Base-by-base conservation (phyloP, 805 yeast genomes). In the Nakazawaea peltata region DNA sequence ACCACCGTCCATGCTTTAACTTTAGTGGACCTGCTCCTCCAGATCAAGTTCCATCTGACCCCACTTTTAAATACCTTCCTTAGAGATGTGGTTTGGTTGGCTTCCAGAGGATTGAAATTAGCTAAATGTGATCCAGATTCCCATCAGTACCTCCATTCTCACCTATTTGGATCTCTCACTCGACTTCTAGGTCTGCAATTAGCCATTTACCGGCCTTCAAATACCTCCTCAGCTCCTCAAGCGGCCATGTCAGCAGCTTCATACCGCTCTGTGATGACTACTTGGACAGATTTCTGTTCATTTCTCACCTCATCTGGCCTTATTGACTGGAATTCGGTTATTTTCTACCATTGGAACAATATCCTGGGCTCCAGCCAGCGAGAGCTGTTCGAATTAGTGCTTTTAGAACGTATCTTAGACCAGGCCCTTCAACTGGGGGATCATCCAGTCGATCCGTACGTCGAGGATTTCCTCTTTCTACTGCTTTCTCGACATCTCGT, bases 301-400 rank as follows among this genome's bases (percentile, higher is more conserved):
- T n/a, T n/a, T n/a, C n/a, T n/a, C n/a, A n/a, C n/a, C n/a, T n/a
- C n/a, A n/a, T n/a, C n/a, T n/a, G n/a, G n/a, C n/a, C 7, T 28
- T 23, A 29, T 30, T 7, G 32, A 29, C 15, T 37, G 41, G 41
- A 28, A 26, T 19, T 13, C 32, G 12, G 36, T 37, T 4, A n/a
- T 32, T 5, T 18, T 23, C 17, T 29, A 28, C 15, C 33, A 32
- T 21, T 37, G 36, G 34, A 24, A 29, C 11, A 28, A 33, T 12
- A 32, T 37, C 5, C 34, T 31, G 6, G 33, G 36, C 3, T n/a
- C 31, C 4, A n/a, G 19, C n/a, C 41, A 37, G 22, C 25, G 41
- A 33, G 36, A 29, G 23, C 14, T 10, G 12, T 37, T 33, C 10
- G 41, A 37, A 15, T 30, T 37, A 11, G 18, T n/a, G 4, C 26